Evolutionary conservation across 345 rosid genomes (phyloP), one percentile per base, ranked within the genome.

Genomic region (Ailanthus altissimus): DNA sequence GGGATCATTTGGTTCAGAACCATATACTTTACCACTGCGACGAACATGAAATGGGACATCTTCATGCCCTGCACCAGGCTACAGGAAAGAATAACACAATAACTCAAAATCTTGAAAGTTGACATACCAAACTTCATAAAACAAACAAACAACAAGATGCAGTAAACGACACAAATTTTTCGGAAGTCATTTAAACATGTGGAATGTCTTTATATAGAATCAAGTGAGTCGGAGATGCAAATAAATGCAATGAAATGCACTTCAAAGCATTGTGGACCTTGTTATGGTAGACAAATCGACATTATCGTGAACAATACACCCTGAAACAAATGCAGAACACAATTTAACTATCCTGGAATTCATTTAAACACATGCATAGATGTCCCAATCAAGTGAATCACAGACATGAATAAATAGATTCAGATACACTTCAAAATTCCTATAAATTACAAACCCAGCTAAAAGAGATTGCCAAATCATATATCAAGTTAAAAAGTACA

Each of bases 1-100:
- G 12, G 79, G 84, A 86, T 88, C 90, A 73, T 83, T 86, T 67
- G 76, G 72, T 53, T 85, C 91, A 43, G 79, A 84, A 54, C 76
- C 76, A 50, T 62, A 66, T 38, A 23, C 65, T 83, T 86, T 82
- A 36, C 80, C 84, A 20, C 76, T 81, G 8, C 76, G 72, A 80
- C 69, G 76, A 60, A 81, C 77, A 32, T 79, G 69, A 76, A 80
- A 85, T 16, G 88, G 78, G 50, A 81, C 45, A 45, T 81, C 89
- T n/a, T 45, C 64, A 57, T 84, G 84, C 66, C 81, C 78, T 13
- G 78, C 82, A 45, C 82, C 89, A 56, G 79, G 64, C 88, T 89
- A 84, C 87, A 78, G 15, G 42, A 61, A 65, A 13, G 46, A 63
- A 79, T 50, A 59, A 8, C 16, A 65, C 60, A 65, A 64, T 40